Conservation (phyloP, 2,329 filamentous ascomycete species). For the Microcyclosporella mali region DNA sequence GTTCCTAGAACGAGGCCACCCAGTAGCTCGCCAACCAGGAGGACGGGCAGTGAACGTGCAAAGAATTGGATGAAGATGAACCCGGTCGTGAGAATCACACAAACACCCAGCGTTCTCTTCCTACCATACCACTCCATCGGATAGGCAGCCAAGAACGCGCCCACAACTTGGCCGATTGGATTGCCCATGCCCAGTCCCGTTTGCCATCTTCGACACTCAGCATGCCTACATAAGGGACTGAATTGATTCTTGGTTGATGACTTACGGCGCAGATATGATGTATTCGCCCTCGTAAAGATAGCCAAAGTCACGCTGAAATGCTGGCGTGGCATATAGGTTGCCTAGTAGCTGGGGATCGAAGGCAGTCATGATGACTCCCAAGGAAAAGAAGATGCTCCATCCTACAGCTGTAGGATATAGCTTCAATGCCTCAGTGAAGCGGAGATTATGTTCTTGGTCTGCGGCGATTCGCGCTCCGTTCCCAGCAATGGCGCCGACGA, state of each 20-base stretch:
- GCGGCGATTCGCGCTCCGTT: conserved; percentile 23
- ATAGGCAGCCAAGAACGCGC: conserved; percentile 41
- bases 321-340: conserved; percentile 54
- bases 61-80: conserved; percentile 61
- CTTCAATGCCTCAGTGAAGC: conserved; percentile 33
- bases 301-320: conserved; percentile 54
- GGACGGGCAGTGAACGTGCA: conserved; percentile 48
- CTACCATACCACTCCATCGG: conserved; percentile 31
- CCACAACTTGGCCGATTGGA: conserved; percentile 52
- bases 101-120: conserved; percentile 28
- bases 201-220: conserved; percentile 27
- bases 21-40: conserved; percentile 57
- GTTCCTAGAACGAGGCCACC: conserved; percentile 57
- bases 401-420: conserved; percentile 42
- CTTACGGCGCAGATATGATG: conserved; percentile 30
- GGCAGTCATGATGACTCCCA: conserved; percentile 54
- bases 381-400: conserved; percentile 56
- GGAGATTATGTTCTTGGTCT: conserved; percentile 24
- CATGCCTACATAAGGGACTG: too few species aligned
- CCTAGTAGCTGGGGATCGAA: conserved; percentile 61
- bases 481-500: conserved; percentile 24
- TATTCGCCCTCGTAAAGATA: conserved; percentile 41
- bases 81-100: conserved; percentile 37
- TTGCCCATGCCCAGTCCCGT: conserved; percentile 45
- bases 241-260: too few species aligned